phyloP scores from a whole-genome alignment of 345 rosid species.

The Arabidopsis thaliana region DNA sequence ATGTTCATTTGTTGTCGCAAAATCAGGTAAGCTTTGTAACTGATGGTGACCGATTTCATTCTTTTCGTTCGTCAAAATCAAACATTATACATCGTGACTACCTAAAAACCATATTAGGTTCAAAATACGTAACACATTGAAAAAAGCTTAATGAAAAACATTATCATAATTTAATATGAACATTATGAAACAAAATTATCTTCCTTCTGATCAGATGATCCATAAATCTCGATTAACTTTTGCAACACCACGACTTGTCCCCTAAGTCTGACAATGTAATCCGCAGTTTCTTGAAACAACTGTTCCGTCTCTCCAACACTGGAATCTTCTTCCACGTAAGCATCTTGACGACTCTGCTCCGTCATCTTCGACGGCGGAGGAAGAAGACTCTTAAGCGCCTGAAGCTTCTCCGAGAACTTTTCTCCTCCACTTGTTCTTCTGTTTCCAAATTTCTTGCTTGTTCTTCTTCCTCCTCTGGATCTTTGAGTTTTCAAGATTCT shows the following conservation, averaged over 20 bases:
- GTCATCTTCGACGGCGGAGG: conserved; percentile 39
- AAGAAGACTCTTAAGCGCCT: conserved; percentile 73
- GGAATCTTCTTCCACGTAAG: conserved; percentile 41
- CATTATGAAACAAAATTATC: conserved; percentile 43
- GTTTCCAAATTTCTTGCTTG: conserved; percentile 15
- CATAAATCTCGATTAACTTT: conserved; percentile 67
- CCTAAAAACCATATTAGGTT: conserved; percentile 31
- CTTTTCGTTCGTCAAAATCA: conserved; percentile 21
- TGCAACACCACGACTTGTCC: conserved; percentile 72
- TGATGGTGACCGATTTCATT: background rate
- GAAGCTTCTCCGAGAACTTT: conserved; percentile 68
- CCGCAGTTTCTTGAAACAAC: conserved; percentile 81
- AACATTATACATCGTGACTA: conserved; percentile 36
- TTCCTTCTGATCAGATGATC: conserved; percentile 44
- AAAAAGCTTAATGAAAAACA: background rate
- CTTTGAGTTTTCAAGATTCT: conserved; percentile 49
- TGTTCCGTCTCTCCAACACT: conserved; percentile 47
- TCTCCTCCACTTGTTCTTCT: conserved; percentile 27
- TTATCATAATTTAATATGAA: conserved; percentile 25
- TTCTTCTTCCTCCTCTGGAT: conserved; percentile 38
- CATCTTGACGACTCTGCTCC: background rate
- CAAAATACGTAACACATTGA: conserved; percentile 14
- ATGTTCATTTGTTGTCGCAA: too few relatives aligned
- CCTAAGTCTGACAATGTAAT: conserved; percentile 73
- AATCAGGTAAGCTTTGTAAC: too few relatives aligned